These are phyloP conservation scores for Debaryomyces castellii DNA, from an alignment of 805 yeast genomes.

Conservation along the genomic window DNA sequence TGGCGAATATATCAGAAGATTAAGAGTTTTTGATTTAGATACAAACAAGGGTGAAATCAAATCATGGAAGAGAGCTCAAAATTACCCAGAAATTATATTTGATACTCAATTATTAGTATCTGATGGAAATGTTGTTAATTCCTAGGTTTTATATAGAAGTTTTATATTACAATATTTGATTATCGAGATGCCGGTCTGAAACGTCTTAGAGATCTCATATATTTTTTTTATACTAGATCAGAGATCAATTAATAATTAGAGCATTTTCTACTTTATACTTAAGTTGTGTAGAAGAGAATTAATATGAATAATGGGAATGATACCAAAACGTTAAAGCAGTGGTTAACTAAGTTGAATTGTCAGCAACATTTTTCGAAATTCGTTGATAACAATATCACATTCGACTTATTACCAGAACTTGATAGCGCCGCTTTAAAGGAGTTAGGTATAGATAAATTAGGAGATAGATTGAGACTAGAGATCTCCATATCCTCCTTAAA, in stretches of 20 bases:
- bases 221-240: not conserved
- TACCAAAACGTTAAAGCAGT: conserved; percentile 28
- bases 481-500: conserved; percentile 53
- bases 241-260: not conserved
- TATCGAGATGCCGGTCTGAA: conserved; percentile 2
- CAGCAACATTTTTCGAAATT: conserved; percentile 34
- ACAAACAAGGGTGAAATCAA: conserved; percentile 43
- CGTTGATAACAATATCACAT: conserved; percentile 52
- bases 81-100: conserved; percentile 44
- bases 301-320: conserved; percentile 6
- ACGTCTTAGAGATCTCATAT: not conserved
- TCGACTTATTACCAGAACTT: conserved; percentile 56
- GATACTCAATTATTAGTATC: conserved; percentile 54
- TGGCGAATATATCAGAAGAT: conserved; percentile 79
- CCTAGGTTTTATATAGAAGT: not conserved
- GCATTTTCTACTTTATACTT: not conserved
- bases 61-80: conserved; percentile 75
- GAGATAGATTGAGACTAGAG: conserved; percentile 76
- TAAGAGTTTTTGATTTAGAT: conserved; percentile 72
- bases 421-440: conserved; percentile 68
- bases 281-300: not conserved
- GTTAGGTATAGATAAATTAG: conserved; percentile 72
- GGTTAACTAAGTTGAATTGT: conserved; percentile 37
- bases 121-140: conserved; percentile 41
- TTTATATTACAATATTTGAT: not conserved